Percentiles rank a stretch among this genome's conserved stretches.
Conservation (phyloP, 345 rosid species). For the Lepidium aucheri region DNA sequence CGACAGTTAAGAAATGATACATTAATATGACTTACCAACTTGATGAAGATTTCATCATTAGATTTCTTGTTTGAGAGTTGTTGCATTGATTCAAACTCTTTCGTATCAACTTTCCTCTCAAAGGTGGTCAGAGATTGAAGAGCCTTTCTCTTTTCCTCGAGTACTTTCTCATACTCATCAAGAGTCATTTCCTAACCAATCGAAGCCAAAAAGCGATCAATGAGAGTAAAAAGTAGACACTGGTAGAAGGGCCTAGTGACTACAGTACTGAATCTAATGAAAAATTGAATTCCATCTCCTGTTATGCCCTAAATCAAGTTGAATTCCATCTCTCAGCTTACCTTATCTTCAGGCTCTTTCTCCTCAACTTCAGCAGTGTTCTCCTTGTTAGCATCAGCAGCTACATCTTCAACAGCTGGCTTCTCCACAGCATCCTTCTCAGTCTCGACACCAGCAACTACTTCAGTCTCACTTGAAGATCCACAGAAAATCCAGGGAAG, state of each 20-base stretch:
- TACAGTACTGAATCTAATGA: not conserved
- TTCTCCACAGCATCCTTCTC: conserved; percentile 51
- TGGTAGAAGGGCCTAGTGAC: not conserved
- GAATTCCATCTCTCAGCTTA: conserved; percentile 11
- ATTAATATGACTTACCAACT: conserved; percentile 46
- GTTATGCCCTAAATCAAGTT: not conserved
- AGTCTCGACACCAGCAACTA: conserved; percentile 41
- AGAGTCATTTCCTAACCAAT: conserved; percentile 76
- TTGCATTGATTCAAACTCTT: conserved; percentile 75
- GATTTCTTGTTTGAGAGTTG: conserved; percentile 81
- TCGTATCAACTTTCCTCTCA: conserved; percentile 77
- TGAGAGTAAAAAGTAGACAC: not conserved
- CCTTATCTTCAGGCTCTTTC: conserved; percentile 90
- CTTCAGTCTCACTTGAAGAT: conserved; percentile 58
- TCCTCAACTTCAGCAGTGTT: conserved; percentile 42
- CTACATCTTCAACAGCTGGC: conserved; percentile 52
- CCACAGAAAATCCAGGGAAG: conserved; percentile 2
- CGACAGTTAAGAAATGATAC: not conserved
- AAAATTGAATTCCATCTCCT: not conserved
- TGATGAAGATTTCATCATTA: conserved; percentile 75
- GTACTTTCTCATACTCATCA: conserved; percentile 90
- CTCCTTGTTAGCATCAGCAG: conserved; percentile 65
- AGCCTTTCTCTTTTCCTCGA: conserved; percentile 75
- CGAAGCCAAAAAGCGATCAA: not conserved
- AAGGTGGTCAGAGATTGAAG: conserved; percentile 51